Evolutionary conservation across 441 rosid species (phyloP).

Genomic region (Melianthus villosus): DNA sequence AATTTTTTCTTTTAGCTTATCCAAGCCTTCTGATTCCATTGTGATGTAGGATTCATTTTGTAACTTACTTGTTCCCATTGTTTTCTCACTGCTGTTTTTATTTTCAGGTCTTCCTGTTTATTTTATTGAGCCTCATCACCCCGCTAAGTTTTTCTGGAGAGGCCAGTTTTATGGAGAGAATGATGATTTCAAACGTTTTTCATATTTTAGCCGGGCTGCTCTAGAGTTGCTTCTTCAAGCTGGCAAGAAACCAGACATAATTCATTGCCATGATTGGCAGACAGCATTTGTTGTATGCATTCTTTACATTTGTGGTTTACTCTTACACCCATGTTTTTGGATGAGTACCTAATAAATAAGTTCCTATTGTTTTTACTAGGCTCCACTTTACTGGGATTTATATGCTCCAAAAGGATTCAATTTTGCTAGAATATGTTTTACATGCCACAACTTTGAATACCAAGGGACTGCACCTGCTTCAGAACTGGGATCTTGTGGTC

Average conservation of each 20-base stretch:
- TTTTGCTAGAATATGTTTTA: slow-evolving; percentile 90
- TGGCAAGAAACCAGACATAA: slow-evolving; percentile 87
- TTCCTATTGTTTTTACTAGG: slow-evolving; percentile 25
- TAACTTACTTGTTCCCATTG: too few species aligned
- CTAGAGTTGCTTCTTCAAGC: slow-evolving; percentile 83
- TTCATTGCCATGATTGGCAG: slow-evolving; percentile 99
- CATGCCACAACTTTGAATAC: slow-evolving; percentile 95
- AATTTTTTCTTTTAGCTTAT: slow-evolving; percentile 3
- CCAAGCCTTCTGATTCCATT: slow-evolving; percentile 8
- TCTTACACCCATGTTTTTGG: slow-evolving; percentile 6
- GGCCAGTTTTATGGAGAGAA: slow-evolving; percentile 81
- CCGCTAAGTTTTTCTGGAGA: slow-evolving; percentile 85
- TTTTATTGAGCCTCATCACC: slow-evolving; percentile 93
- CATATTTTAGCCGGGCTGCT: slow-evolving; percentile 90
- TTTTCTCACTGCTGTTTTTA: slow-evolving; percentile 18
- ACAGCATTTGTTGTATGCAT: slow-evolving; percentile 85
- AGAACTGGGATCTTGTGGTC: slow-evolving; percentile 84
- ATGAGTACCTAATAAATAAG: not conserved
- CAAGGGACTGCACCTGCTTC: slow-evolving; percentile 84
- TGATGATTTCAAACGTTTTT: slow-evolving; percentile 90
- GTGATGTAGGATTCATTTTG: too few species aligned
- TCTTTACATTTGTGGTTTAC: not conserved
- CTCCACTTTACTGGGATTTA: slow-evolving; percentile 91
- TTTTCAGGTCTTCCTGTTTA: slow-evolving; percentile 85
- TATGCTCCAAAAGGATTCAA: slow-evolving; percentile 82